phyloP scores from a whole-genome alignment of 2,329 filamentous ascomycete genomes.

The Dactylonectria macrodidyma region DNA sequence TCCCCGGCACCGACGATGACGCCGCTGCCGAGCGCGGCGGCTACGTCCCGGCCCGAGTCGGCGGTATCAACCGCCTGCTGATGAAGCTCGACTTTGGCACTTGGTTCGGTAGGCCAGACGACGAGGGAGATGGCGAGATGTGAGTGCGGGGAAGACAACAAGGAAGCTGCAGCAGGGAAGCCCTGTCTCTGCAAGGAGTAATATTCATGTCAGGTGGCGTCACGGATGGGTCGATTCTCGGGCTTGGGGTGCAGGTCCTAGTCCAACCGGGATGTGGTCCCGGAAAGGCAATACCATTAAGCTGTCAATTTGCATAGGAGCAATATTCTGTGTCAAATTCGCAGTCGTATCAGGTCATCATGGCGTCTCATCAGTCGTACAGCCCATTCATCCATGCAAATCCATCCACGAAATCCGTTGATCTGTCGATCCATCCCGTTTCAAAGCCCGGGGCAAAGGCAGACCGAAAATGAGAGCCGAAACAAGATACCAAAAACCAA shows the following conservation, averaged over 20 bases:
- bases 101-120: slow-evolving; percentile 63
- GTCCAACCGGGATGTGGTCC: slow-evolving; percentile 32
- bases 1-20: slow-evolving; percentile 56
- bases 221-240: slow-evolving; percentile 47
- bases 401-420: slow-evolving; percentile 25
- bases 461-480: slow-evolving; percentile 6
- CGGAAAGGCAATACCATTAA: slow-evolving; percentile 34
- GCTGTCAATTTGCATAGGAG: slow-evolving; percentile 30
- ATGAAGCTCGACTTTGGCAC: slow-evolving; percentile 89
- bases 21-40: slow-evolving; percentile 50
- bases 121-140: slow-evolving; percentile 35
- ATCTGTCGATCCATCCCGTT: slow-evolving; percentile 36
- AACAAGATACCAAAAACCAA: slow-evolving; percentile 20
- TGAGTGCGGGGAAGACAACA: slow-evolving; percentile 20
- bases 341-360: slow-evolving; percentile 43
- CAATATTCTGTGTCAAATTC: slow-evolving; percentile 39
- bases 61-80: slow-evolving; percentile 85
- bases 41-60: slow-evolving; percentile 81
- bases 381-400: slow-evolving; percentile 31
- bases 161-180: slow-evolving; percentile 13
- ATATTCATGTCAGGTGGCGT: slow-evolving; percentile 43
- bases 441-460: slow-evolving; percentile 30
- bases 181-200: slow-evolving; percentile 8
- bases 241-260: slow-evolving; percentile 38
- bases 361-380: slow-evolving; percentile 41